Evolutionary conservation across 2,329 filamentous ascomycete genomes (phyloP).

Genomic region (Epichloe gansuensis): DNA sequence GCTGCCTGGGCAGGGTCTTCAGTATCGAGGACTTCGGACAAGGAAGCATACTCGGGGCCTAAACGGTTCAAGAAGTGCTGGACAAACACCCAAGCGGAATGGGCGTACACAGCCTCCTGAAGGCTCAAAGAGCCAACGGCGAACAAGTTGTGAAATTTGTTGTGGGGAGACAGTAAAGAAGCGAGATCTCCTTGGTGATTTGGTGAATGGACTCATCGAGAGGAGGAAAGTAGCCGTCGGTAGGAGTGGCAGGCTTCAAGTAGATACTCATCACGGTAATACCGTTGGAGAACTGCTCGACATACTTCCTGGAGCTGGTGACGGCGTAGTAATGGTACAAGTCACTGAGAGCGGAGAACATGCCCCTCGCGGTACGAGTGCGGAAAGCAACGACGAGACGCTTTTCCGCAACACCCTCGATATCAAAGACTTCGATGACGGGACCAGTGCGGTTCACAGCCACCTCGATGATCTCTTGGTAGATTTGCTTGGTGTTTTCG

Average conservation of each 20-base stretch:
- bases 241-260: slow-evolving; percentile 57
- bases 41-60: slow-evolving; percentile 79
- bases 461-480: slow-evolving; percentile 82
- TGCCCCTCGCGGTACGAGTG: slow-evolving; percentile 76
- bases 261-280: slow-evolving; percentile 97
- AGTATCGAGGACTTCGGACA: slow-evolving; percentile 67
- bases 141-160: slow-evolving; percentile 88
- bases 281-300: slow-evolving; percentile 97
- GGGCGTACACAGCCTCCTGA: slow-evolving; percentile 93
- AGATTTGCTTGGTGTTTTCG: slow-evolving; percentile 87
- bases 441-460: slow-evolving; percentile 79
- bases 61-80: slow-evolving; percentile 97
- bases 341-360: slow-evolving; percentile 92
- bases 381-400: slow-evolving; percentile 90
- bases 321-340: slow-evolving; percentile 98
- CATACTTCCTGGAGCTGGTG: slow-evolving; percentile 92
- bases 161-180: slow-evolving; percentile 97
- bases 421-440: slow-evolving; percentile 96
- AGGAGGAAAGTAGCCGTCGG: slow-evolving; percentile 52
- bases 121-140: slow-evolving; percentile 75
- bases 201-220: slow-evolving; percentile 95
- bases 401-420: slow-evolving; percentile 85
- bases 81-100: slow-evolving; percentile 95
- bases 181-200: slow-evolving; percentile 95
- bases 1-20: slow-evolving; percentile 78